Percentiles rank a stretch among this genome's conserved stretches.
phyloP scores from a whole-genome alignment of 1,284 basidiomycete species.

The Leccinum pachyderme region DNA sequence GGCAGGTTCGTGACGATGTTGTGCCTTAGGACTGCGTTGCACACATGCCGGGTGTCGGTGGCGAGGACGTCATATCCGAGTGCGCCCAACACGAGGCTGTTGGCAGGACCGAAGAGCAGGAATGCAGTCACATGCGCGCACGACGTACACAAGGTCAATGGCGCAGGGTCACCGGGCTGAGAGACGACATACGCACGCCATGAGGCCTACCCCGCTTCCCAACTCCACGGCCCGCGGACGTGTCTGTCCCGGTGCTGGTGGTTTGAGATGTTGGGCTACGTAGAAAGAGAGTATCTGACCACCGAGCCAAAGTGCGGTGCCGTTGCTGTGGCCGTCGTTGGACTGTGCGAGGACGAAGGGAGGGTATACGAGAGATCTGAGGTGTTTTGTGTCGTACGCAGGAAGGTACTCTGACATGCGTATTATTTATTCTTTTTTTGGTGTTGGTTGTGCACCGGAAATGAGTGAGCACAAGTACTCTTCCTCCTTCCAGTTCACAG shows the following conservation, averaged over 20 bases:
- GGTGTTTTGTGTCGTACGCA: slow-evolving; percentile 69
- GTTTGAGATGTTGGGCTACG: slow-evolving; percentile 41
- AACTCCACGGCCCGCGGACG: slow-evolving; percentile 66
- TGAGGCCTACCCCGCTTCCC: slow-evolving; percentile 80
- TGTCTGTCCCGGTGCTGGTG: slow-evolving; percentile 12
- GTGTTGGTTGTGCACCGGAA: slow-evolving; percentile 12
- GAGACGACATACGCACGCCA: slow-evolving; percentile 53
- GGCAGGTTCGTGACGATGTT: slow-evolving; percentile 61
- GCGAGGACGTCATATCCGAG: slow-evolving; percentile 77
- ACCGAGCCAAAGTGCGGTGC: slow-evolving; percentile 87
- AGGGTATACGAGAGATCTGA: slow-evolving; percentile 45
- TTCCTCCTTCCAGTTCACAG: slow-evolving; percentile 5
- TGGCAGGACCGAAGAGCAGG: slow-evolving; percentile 1
- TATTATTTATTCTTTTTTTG: neutral
- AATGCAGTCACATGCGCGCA: slow-evolving; percentile 4
- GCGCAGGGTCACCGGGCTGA: slow-evolving; percentile 6
- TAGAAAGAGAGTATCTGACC: slow-evolving; percentile 73
- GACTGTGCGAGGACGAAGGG: slow-evolving; percentile 55
- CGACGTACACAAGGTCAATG: slow-evolving; percentile 6
- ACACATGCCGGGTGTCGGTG: slow-evolving; percentile 75
- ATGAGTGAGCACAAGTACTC: slow-evolving; percentile 20
- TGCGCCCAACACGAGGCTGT: slow-evolving; percentile 64
- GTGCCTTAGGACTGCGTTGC: slow-evolving; percentile 59
- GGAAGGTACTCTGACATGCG: neutral
- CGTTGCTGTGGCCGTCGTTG: slow-evolving; percentile 66